phyloP scores from a whole-genome alignment of 306 rosid species.

The Ammopiptanthus mongolicus region DNA sequence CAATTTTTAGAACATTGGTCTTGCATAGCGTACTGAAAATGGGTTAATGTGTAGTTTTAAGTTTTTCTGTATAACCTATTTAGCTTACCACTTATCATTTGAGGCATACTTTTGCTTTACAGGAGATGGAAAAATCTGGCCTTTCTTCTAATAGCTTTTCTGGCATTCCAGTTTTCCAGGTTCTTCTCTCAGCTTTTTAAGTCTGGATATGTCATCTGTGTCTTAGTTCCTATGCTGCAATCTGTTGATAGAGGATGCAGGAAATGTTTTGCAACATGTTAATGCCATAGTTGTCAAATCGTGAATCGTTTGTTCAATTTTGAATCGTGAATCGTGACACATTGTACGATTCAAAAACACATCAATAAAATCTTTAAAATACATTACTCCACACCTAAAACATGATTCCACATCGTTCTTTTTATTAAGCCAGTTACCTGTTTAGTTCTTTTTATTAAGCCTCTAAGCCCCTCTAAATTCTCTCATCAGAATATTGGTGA shows the following conservation, averaged over 20 bases:
- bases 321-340: no score
- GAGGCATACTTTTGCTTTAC: conserved; percentile 13
- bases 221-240: not conserved
- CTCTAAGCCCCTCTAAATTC: no score
- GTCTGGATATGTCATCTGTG: conserved; percentile 4
- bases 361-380: no score
- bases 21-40: conserved; percentile 3
- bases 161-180: conserved; percentile 97
- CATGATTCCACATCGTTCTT: no score
- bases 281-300: not conserved
- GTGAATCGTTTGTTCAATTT: no score
- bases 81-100: not conserved
- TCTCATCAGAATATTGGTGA: no score
- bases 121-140: conserved; percentile 79
- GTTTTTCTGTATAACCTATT: not conserved
- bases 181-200: conserved; percentile 34
- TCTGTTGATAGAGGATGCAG: not conserved
- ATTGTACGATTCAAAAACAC: no score
- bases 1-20: not conserved
- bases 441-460: no score
- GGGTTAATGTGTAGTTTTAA: not conserved
- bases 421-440: no score
- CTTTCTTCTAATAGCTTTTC: conserved; percentile 49
- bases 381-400: no score
- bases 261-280: conserved; percentile 3